Evolutionary conservation across 257 asterid genomes (phyloP).

Genomic region (Gentiana dahurica): DNA sequence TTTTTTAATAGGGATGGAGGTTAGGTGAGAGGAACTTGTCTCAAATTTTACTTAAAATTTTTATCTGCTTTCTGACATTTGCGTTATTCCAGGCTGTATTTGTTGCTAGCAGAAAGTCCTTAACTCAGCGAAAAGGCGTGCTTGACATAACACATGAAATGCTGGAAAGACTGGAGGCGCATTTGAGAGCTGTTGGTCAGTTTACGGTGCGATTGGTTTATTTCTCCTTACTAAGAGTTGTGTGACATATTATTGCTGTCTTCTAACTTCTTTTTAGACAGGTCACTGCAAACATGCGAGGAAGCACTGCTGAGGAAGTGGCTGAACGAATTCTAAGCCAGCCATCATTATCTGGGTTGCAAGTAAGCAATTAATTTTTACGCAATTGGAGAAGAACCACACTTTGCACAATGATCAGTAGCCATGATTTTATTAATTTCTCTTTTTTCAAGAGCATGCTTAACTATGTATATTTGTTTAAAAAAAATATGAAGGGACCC

Average conservation of each 20-base stretch:
- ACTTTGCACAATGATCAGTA: slow-evolving; percentile 20
- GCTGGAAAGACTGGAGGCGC: slow-evolving; percentile 97
- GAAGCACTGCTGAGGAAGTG: slow-evolving; percentile 88
- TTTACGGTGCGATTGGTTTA: slow-evolving; percentile 54
- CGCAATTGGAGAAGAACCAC: slow-evolving; percentile 1
- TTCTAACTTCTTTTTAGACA: slow-evolving; percentile 19
- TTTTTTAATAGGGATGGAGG: not conserved
- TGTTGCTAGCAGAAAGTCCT: slow-evolving; percentile 82
- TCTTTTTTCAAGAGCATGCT: slow-evolving; percentile 9
- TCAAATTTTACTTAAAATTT: slow-evolving; percentile 6
- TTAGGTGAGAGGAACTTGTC: too few species aligned
- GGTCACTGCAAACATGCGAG: slow-evolving; percentile 98
- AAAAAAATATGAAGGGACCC: slow-evolving; percentile 58
- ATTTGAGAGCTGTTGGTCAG: slow-evolving; percentile 73
- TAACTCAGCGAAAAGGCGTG: slow-evolving; percentile 66
- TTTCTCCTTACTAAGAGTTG: slow-evolving; percentile 1
- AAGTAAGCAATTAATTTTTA: slow-evolving; percentile 35
- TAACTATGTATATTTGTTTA: slow-evolving; percentile 2
- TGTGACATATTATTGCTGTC: slow-evolving; percentile 9
- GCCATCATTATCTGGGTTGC: slow-evolving; percentile 80
- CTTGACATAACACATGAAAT: slow-evolving; percentile 87
- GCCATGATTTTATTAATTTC: slow-evolving; percentile 15
- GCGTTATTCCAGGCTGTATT: slow-evolving; percentile 63
- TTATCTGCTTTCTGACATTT: slow-evolving; percentile 1
- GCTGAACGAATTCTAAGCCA: slow-evolving; percentile 78